Percentiles rank a stretch among this genome's conserved stretches.
Evolutionary conservation across 1,284 basidiomycete genomes (phyloP).

Genomic region (Papiliotrema laurentii): DNA sequence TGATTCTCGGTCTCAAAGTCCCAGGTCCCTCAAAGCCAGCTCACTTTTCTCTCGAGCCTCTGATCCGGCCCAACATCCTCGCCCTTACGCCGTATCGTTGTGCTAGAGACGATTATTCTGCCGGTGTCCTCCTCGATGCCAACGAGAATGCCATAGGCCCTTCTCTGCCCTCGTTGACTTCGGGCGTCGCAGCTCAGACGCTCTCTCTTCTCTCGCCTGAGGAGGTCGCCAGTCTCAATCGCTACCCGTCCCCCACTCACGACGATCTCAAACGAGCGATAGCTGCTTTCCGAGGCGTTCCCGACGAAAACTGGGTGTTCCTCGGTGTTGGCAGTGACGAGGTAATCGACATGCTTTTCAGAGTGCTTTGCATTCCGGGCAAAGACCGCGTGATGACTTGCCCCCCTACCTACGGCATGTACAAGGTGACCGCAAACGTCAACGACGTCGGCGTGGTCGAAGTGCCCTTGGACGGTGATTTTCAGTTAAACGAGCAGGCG

Average conservation of each 20-base stretch:
- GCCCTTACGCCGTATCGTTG: slow-evolving; percentile 89
- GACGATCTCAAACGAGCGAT: slow-evolving; percentile 73
- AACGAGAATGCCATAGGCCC: slow-evolving; percentile 95
- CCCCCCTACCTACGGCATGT: slow-evolving; percentile 99
- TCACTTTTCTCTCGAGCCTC: slow-evolving; percentile 76
- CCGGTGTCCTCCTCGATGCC: slow-evolving; percentile 92
- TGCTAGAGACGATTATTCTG: slow-evolving; percentile 91
- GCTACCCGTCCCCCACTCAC: slow-evolving; percentile 50
- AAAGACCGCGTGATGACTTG: slow-evolving; percentile 77
- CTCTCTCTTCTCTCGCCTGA: slow-evolving; percentile 34
- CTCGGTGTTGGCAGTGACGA: slow-evolving; percentile 97
- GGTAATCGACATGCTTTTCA: slow-evolving; percentile 89
- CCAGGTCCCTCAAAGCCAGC: slow-evolving; percentile 56
- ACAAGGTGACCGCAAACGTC: slow-evolving; percentile 86
- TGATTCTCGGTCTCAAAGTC: slow-evolving; percentile 48
- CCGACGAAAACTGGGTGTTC: slow-evolving; percentile 70
- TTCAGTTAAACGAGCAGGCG: slow-evolving; percentile 69
- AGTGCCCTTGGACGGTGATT: slow-evolving; percentile 71
- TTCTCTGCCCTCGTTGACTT: slow-evolving; percentile 56
- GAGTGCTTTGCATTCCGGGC: slow-evolving; percentile 78
- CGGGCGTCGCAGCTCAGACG: slow-evolving; percentile 19
- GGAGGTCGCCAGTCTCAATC: slow-evolving; percentile 44
- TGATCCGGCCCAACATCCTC: slow-evolving; percentile 91
- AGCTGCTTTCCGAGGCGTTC: slow-evolving; percentile 64
- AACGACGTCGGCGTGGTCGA: slow-evolving; percentile 86